These are phyloP conservation scores for Trifolium fragiferum DNA, from an alignment of 306 rosid species.

Conservation along the genomic window DNA sequence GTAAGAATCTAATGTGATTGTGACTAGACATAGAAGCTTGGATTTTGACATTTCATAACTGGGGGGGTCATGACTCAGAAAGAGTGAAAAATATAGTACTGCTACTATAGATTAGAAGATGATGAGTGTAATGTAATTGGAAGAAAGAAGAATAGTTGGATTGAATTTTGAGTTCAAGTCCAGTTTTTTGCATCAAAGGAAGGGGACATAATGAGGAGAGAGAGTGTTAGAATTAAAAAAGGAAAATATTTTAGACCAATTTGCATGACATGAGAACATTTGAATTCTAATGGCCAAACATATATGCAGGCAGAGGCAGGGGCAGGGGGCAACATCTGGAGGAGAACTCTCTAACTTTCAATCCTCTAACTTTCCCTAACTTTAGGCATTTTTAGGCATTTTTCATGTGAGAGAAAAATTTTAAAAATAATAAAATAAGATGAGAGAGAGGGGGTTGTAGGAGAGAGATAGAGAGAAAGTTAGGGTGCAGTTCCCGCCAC, in stretches of 20 bases:
- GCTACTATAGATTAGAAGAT: background rate
- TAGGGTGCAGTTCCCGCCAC: too few relatives aligned
- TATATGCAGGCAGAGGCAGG: constrained; percentile 21
- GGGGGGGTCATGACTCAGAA: constrained; percentile 15
- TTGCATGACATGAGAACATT: constrained; percentile 28
- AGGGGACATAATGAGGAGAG: constrained; percentile 40
- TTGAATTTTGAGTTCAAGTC: constrained; percentile 14
- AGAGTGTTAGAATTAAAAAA: background rate
- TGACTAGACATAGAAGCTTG: constrained; percentile 60
- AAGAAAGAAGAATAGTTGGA: constrained; percentile 6
- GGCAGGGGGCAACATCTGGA: constrained; percentile 13
- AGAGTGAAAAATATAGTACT: constrained; percentile 1
- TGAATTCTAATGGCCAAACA: constrained; percentile 41
- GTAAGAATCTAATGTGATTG: constrained; percentile 59
- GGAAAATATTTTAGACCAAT: constrained; percentile 18
- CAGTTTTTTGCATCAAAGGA: constrained; percentile 38
- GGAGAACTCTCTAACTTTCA: too few relatives aligned
- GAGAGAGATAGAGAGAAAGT: too few relatives aligned
- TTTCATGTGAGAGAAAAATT: too few relatives aligned
- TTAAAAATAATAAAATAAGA: too few relatives aligned
- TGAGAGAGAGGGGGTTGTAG: too few relatives aligned
- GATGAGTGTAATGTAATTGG: too few relatives aligned
- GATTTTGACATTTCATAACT: constrained; percentile 67
- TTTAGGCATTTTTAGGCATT: too few relatives aligned
- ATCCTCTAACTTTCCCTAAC: too few relatives aligned